These are phyloP conservation scores for Sugiyamaella smithiae DNA, from an alignment of 805 yeast genomes.

Conservation along the genomic window DNA sequence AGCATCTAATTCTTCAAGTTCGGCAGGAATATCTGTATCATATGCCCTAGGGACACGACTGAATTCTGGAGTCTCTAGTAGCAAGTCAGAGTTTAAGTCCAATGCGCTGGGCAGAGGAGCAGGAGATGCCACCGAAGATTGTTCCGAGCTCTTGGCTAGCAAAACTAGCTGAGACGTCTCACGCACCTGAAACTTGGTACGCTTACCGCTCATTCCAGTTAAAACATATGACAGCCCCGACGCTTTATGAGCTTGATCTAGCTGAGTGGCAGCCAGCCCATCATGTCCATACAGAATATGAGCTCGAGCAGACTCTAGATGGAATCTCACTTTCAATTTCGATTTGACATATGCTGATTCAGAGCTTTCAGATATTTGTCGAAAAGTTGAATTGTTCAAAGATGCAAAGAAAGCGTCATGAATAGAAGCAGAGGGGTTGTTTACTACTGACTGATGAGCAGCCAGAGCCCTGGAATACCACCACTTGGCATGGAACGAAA, in stretches of 20 bases:
- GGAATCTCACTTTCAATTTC: conserved; percentile 46
- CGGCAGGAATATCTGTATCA: conserved; percentile 33
- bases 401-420: conserved; percentile 25
- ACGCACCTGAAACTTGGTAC: conserved; percentile 76
- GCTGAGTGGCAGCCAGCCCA: conserved; percentile 23
- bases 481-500: conserved; percentile 21
- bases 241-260: conserved; percentile 41
- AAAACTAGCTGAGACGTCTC: conserved; percentile 73
- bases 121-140: conserved; percentile 4
- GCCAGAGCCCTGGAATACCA: conserved; percentile 36
- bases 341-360: conserved; percentile 19
- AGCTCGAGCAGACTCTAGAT: conserved; percentile 65
- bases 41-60: conserved; percentile 46
- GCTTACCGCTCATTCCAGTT: conserved; percentile 85
- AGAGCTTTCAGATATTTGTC: not conserved
- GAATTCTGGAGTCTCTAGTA: conserved; percentile 71
- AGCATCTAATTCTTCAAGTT: conserved; percentile 55
- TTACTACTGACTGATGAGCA: conserved; percentile 35
- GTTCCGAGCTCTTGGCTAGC: conserved; percentile 48
- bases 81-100: conserved; percentile 67
- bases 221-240: conserved; percentile 60
- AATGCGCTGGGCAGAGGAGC: conserved; percentile 33
- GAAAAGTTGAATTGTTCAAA: conserved; percentile 25
- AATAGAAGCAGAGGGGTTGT: conserved; percentile 27
- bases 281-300: conserved; percentile 34